Conservation (phyloP, 2,329 filamentous ascomycete genomes). For the Cordyceps tenuipes region DNA sequence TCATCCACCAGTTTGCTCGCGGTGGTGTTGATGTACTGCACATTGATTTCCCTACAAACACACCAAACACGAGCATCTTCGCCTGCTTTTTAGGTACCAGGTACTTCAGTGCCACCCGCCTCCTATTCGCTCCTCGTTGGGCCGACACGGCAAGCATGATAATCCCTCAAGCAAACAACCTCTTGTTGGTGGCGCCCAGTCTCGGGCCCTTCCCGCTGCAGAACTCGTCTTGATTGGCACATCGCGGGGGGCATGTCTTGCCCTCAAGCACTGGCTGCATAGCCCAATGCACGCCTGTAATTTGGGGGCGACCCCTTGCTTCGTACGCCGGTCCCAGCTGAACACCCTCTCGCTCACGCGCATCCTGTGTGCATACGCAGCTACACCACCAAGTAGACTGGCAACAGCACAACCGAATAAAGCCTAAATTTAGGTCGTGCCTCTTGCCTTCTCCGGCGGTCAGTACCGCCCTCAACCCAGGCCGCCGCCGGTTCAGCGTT, state of each 20-base stretch:
- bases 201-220: not conserved
- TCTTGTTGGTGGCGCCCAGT: conserved; percentile 1
- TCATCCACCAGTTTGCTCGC: not conserved
- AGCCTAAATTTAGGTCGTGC: too few relatives aligned
- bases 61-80: not conserved
- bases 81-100: not conserved
- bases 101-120: not conserved
- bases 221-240: not conserved
- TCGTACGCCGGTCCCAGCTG: not conserved
- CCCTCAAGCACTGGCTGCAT: not conserved
- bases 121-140: not conserved
- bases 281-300: conserved; percentile 7
- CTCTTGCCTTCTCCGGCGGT: not conserved
- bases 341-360: not conserved
- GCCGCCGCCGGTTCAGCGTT: not conserved
- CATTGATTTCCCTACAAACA: too few relatives aligned
- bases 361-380: not conserved
- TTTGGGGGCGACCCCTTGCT: not conserved
- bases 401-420: not conserved
- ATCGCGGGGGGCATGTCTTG: not conserved
- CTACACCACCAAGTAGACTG: not conserved
- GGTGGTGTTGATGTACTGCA: not conserved
- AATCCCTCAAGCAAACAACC: conserved; percentile 5
- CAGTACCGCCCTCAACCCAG: not conserved
- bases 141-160: not conserved